Evolutionary conservation across 768 basidiomycete genomes (phyloP), one percentile per base, ranked within the genome.

Genomic region (Xerocomellus amylosporus): DNA sequence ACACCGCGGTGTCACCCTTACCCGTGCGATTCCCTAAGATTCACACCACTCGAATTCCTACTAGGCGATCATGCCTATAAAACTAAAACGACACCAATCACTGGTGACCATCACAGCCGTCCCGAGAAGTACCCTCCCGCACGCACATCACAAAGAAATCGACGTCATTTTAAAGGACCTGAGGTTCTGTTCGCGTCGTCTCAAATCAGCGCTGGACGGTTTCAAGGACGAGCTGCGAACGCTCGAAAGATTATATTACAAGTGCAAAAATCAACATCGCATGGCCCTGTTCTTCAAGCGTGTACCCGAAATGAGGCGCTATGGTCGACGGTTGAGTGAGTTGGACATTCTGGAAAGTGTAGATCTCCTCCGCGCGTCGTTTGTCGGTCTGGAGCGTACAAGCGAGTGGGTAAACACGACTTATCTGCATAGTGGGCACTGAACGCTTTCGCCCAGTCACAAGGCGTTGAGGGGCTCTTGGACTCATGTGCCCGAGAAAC

Each of bases 231-330:
- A 67, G 61, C 66, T 82, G 6, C 78, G 79, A 48, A 68, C 88
- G 19, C 73, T 91, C 34, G 82, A 85, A 60, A 76, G 86, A 55
- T 65, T 91, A 2, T 85, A 85, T 66, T 91, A 92, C 72, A 89
- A 88, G 61, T 83, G 82, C 58, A 89, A 87, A 64, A 92, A 90
- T 59, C 90, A 93, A 76, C 70, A 70, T 43, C 64, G 68, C 40
- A 52, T 41, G 46, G 59, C 69, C 28, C 56, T 90, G 12, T 90
- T 89, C 67, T 91, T 88, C 86, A 62, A 60, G 42, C 82, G 82
- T 30, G 73, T 86, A 15, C 62, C 66, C 10, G 90, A 91, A 63
- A 74, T 85, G 19, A 76, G 85, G 56, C 77, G 82, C 49, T 81
- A 58, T 30, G 63, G 63, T 46, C 60, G 19, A 41, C 63, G 66